phyloP scores from a whole-genome alignment of 1,284 basidiomycete genomes.

The Ceratobasidium sp. region DNA sequence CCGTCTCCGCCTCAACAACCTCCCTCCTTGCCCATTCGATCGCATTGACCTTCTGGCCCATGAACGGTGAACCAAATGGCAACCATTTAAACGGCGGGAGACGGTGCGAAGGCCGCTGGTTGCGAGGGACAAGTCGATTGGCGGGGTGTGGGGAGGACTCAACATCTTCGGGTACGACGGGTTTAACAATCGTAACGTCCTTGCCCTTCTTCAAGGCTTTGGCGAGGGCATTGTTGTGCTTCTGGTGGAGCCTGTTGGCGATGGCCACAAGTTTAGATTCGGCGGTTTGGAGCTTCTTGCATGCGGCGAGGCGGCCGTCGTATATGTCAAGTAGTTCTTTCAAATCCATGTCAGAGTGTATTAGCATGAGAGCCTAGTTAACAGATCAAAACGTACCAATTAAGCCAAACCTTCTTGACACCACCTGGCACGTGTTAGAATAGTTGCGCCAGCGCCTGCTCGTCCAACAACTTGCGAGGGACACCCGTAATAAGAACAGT shows the following conservation, averaged over 20 bases:
- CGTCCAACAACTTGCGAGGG: constrained; percentile 72
- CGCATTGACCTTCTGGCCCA: constrained; percentile 79
- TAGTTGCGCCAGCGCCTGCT: constrained; percentile 71
- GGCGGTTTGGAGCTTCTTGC: constrained; percentile 74
- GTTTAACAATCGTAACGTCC: constrained; percentile 41
- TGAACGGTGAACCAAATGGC: constrained; percentile 73
- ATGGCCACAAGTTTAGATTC: constrained; percentile 69
- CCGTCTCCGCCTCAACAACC: constrained; percentile 67
- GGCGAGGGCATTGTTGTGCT: constrained; percentile 52
- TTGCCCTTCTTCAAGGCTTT: constrained; percentile 51
- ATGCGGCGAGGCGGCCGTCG: constrained; percentile 69
- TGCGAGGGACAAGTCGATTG: constrained; percentile 68
- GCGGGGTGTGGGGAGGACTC: constrained; percentile 58
- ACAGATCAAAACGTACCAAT: constrained; percentile 60
- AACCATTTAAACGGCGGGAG: constrained; percentile 67
- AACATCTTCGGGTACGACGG: constrained; percentile 44
- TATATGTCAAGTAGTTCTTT: constrained; percentile 74
- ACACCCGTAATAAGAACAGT: constrained; percentile 84
- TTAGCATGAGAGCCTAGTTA: background rate
- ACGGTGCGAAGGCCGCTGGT: constrained; percentile 71
- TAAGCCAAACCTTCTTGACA: constrained; percentile 82
- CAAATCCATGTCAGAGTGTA: constrained; percentile 59
- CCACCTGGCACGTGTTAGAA: constrained; percentile 81
- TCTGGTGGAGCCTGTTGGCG: constrained; percentile 61
- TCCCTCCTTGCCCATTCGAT: constrained; percentile 81